Evolutionary conservation across 345 rosid genomes (phyloP), one percentile per base, ranked within the genome.

Genomic region (Aquilaria malaccensis): DNA sequence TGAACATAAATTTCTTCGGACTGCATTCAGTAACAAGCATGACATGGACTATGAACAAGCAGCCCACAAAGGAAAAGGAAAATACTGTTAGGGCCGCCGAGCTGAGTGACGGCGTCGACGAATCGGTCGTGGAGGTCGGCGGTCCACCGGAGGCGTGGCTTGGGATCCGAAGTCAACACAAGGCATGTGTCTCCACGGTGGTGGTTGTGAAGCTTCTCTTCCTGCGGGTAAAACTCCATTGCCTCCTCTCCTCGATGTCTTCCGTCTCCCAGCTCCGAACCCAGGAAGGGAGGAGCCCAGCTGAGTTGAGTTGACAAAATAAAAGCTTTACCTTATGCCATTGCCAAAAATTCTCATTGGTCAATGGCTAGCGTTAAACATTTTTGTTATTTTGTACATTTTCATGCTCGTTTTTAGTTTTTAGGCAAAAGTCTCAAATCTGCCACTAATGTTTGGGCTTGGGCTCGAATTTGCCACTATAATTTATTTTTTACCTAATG

Each of bases 121-220:
- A 89, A 89, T 30, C 95, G 95, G 51, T 89, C 90, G 68, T 89
- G 97, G 68, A 89, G 95, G 79, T 87, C 97, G 2, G 88, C 69
- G 37, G 95, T 87, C 97, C 97, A 87, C 50, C 95, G 92, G 52
- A 89, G 97, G 62, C 91, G 94, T 11, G 95, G 97, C 75, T 89
- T 89, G 55, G 91, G 97, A 70, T 89, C 97, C 33, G 97, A 80
- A 65, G 97, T 86, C 79, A 89, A 77, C 30, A 89, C 92, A 30
- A 89, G 81, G 67, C 88, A 83, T 9, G 88, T 86, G 65, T 78
- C 95, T 57, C 76, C 76, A 53, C 56, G 66, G 52, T 55, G 60
- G 47, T 56, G 64, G 54, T 53, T 52, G 31, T 14, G 52, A 9
- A 58, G 68, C 52, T 71, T 62, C 9, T 76, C 78, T 30, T 67